Evolutionary conservation across 2,329 filamentous ascomycete species (phyloP).

Genomic region (Ceratocystis harringtonii): DNA sequence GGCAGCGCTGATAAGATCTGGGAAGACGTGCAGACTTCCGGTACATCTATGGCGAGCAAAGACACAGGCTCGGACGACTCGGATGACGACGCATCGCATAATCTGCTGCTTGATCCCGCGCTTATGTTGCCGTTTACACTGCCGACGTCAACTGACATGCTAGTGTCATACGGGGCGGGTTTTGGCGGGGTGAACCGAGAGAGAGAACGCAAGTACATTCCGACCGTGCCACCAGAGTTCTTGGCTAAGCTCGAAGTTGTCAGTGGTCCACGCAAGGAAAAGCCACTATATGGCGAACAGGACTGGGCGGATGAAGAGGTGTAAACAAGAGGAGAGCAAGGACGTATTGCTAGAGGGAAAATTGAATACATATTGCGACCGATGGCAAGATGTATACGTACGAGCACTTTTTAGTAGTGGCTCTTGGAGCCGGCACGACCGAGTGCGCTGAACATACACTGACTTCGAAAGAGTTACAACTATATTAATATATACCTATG

Average conservation of each 20-base stretch:
- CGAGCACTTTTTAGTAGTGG: background rate
- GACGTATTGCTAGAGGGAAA: background rate
- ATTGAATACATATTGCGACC: background rate
- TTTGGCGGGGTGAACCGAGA: conserved; percentile 88
- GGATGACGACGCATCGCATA: conserved; percentile 51
- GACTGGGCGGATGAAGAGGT: conserved; percentile 55
- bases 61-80: conserved; percentile 23
- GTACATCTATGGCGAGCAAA: conserved; percentile 8
- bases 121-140: conserved; percentile 91
- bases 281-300: conserved; percentile 44
- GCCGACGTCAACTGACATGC: conserved; percentile 93
- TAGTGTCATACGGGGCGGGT: conserved; percentile 85
- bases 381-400: background rate
- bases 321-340: conserved; percentile 19
- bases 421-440: background rate
- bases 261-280: conserved; percentile 32
- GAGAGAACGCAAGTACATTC: conserved; percentile 86
- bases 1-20: conserved; percentile 27
- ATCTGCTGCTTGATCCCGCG: conserved; percentile 73
- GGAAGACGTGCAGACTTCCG: conserved; percentile 14
- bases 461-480: background rate
- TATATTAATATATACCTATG: conserved; percentile 1
- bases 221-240: conserved; percentile 87
- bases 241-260: conserved; percentile 63
- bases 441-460: background rate